A percentile compares a stretch with the other conserved stretches of the same genome.
These are phyloP conservation scores for Phytophthora citricola DNA, from an alignment of 352 stramenopile species.

Conservation along the genomic window DNA sequence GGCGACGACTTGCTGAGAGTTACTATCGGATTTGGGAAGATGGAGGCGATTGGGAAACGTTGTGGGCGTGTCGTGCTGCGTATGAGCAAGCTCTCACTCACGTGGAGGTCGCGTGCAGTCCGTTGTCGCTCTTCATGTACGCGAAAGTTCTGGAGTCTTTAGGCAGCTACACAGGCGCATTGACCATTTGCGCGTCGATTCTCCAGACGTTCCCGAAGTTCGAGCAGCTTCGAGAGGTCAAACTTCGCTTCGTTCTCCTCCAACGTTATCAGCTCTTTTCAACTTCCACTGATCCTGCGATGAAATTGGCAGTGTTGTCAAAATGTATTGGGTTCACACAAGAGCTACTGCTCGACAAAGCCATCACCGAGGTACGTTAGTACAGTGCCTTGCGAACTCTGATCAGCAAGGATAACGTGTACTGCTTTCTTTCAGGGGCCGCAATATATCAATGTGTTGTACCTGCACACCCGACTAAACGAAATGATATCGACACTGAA, in stretches of 20 bases:
- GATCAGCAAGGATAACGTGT: not conserved
- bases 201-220: constrained; percentile 65
- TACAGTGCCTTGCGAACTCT: not conserved
- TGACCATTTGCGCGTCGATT: constrained; percentile 57
- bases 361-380: constrained; percentile 36
- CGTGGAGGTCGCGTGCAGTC: constrained; percentile 58
- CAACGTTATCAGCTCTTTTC: constrained; percentile 65
- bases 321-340: constrained; percentile 69
- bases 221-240: constrained; percentile 42
- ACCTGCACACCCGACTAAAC: constrained; percentile 67
- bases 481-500: constrained; percentile 44
- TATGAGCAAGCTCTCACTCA: constrained; percentile 65
- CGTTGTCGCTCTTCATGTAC: constrained; percentile 59
- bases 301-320: constrained; percentile 37
- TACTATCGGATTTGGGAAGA: constrained; percentile 55
- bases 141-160: constrained; percentile 59
- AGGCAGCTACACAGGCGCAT: constrained; percentile 51
- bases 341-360: constrained; percentile 49
- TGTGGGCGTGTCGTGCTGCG: constrained; percentile 66
- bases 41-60: constrained; percentile 58
- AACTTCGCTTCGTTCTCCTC: constrained; percentile 59
- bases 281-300: not conserved
- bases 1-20: constrained; percentile 64
- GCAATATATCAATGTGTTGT: constrained; percentile 57
- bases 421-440: constrained; percentile 29